These are phyloP conservation scores for Zygoascus sp. DNA, from an alignment of 1,139 yeast species.

Conservation along the genomic window DNA sequence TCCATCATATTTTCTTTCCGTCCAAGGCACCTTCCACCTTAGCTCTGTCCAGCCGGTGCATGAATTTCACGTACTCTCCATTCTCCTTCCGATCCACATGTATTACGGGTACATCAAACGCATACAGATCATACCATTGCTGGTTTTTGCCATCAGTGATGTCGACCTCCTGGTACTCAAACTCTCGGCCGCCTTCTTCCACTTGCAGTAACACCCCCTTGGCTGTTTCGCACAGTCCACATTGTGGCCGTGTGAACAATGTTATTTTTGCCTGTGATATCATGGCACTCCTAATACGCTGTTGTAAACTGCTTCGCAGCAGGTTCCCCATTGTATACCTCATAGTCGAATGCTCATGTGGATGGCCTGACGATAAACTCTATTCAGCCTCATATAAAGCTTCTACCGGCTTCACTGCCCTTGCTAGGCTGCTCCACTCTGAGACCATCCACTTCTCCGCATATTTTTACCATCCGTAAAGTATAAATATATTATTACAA, in stretches of 20 bases:
- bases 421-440: too few species aligned
- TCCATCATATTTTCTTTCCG: too few species aligned
- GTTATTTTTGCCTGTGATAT: constrained; percentile 38
- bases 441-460: background rate
- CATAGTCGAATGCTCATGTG: background rate
- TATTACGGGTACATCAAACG: constrained; percentile 86
- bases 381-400: background rate
- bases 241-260: constrained; percentile 71
- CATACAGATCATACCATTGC: constrained; percentile 75
- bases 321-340: background rate
- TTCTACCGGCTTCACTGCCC: background rate
- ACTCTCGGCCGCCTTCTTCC: background rate
- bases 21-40: constrained; percentile 40
- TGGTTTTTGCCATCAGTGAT: constrained; percentile 64
- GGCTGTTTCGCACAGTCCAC: constrained; percentile 77
- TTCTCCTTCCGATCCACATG: constrained; percentile 48
- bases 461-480: background rate
- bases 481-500: background rate
- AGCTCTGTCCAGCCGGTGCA: constrained; percentile 67
- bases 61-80: constrained; percentile 53
- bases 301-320: background rate
- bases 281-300: background rate
- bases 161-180: constrained; percentile 52
- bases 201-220: constrained; percentile 39
- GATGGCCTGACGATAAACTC: background rate